Percentiles rank a stretch among this genome's conserved stretches.
phyloP scores from a whole-genome alignment of 371 early-diverging fungal species.

The Lichtheimia corymbifera region DNA sequence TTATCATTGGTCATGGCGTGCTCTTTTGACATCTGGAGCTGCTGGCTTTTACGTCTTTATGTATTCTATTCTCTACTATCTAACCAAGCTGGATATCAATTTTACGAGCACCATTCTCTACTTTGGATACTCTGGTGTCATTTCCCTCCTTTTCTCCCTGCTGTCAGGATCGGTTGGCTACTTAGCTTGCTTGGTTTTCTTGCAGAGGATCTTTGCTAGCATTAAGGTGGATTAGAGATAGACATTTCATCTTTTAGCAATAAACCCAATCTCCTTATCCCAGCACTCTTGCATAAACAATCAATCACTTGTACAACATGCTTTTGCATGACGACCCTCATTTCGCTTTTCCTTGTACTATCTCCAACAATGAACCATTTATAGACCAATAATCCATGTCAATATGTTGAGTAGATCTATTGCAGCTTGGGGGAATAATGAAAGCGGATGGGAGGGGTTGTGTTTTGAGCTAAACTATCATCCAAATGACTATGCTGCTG shows the following conservation, averaged over 20 bases:
- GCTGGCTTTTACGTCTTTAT: conserved; percentile 84
- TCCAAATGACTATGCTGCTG: neutral
- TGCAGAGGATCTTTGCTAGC: conserved; percentile 78
- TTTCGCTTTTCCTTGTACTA: no score
- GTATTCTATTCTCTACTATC: conserved; percentile 79
- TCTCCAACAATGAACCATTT: no score
- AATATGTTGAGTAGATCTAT: no score
- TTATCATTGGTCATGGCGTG: conserved; percentile 92
- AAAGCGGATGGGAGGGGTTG: neutral
- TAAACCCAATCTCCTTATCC: no score
- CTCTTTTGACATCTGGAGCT: conserved; percentile 85
- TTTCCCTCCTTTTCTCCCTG: conserved; percentile 71
- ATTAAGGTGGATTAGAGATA: conserved; percentile 72
- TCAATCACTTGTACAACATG: no score
- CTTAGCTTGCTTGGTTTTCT: conserved; percentile 73
- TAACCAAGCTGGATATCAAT: conserved; percentile 66
- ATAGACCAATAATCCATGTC: no score
- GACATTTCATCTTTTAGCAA: no score
- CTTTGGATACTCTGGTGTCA: conserved; percentile 85
- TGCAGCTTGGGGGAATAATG: no score
- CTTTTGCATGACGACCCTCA: no score
- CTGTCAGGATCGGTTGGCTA: conserved; percentile 83
- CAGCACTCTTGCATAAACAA: no score
- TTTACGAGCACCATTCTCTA: conserved; percentile 79
- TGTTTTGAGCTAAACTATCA: neutral